phyloP scores from a whole-genome alignment of 2,329 filamentous ascomycete genomes.

The Exophiala viscosa region DNA sequence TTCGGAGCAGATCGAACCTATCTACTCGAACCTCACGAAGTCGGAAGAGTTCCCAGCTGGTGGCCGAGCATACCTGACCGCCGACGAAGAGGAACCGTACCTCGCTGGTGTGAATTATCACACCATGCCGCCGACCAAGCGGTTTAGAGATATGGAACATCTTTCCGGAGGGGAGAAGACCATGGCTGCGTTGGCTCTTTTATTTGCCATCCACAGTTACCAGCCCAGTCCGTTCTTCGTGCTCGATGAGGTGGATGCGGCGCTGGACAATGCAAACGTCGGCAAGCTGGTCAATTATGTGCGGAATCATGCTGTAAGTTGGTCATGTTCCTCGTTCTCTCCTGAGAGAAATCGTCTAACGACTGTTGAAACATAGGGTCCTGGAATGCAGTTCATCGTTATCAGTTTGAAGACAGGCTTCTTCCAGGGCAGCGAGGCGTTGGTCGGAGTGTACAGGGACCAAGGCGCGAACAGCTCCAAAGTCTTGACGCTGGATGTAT shows the following conservation, averaged over 20 bases:
- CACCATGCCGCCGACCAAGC: constrained; percentile 96
- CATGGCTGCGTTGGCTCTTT: constrained; percentile 91
- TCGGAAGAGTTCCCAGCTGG: constrained; percentile 90
- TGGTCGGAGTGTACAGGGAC: constrained; percentile 94
- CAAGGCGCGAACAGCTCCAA: constrained; percentile 90
- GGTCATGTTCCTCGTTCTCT: not conserved
- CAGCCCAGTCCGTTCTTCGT: constrained; percentile 97
- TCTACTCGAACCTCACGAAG: constrained; percentile 92
- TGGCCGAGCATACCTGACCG: constrained; percentile 81
- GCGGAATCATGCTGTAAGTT: constrained; percentile 66
- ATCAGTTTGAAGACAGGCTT: constrained; percentile 93
- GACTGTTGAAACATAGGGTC: constrained; percentile 49
- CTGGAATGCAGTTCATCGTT: constrained; percentile 98
- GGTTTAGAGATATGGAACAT: constrained; percentile 99
- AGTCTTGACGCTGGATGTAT: constrained; percentile 91
- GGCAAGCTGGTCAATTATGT: constrained; percentile 96
- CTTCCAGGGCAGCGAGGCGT: constrained; percentile 92
- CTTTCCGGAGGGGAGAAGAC: constrained; percentile 97
- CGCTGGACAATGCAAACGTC: constrained; percentile 96
- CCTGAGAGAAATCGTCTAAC: not conserved
- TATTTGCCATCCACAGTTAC: constrained; percentile 96
- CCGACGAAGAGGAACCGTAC: constrained; percentile 95
- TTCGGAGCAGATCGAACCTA: constrained; percentile 84
- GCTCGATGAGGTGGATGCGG: constrained; percentile 94
- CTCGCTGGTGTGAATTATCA: constrained; percentile 96